Evolutionary conservation across 2,329 filamentous ascomycete genomes (phyloP), one percentile per base, ranked within the genome.

Genomic region (Penicillium verrucosum): DNA sequence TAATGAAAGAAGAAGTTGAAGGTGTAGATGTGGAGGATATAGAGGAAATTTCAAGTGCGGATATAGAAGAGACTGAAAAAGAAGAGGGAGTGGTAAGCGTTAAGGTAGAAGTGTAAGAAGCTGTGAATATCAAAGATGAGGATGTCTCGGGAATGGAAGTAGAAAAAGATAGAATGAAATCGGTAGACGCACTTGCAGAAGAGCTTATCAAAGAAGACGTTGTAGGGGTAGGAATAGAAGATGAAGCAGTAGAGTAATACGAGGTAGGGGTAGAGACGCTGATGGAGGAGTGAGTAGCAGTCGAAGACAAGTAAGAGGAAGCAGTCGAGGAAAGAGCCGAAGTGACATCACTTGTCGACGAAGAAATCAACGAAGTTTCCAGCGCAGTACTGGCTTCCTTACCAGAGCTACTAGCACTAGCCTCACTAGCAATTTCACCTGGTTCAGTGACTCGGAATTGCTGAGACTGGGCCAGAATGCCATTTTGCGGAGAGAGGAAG

Each of bases 381-480:
- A 67, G 64, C 49, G 63, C 61, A 63, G 52, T 62, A 30, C 60
- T 65, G 57, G 64, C 60, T 59, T 57, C 57, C 62, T 65, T 66
- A 65, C 61, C 62, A 65, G 61, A 64, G 51, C 54, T 64, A 48
- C 58, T 60, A 40, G 60, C 53, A 48, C 38, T 41, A 38, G 37
- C 38, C 27, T 53, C 60, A 40, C 54, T 60, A 37, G 60, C 54
- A 43, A 62, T 52, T 63, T 62, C 62, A 48, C 52, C 48, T 5
- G 65, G 50, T 51, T 55, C 53, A 41, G 62, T 62, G 56, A 72
- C 69, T 47, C 62, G 65, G 62, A 73, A 73, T 47, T 72, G 67
- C 34, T 68, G 61, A 18, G 73, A 76, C 66, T 78, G 76, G 27
- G 75, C 74, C 32, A 79, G 65, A 57, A 78, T 78, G 37, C 76